These are phyloP conservation scores for Fusarium guadeloupense DNA, from an alignment of 2,329 filamentous ascomycete species.

Conservation along the genomic window DNA sequence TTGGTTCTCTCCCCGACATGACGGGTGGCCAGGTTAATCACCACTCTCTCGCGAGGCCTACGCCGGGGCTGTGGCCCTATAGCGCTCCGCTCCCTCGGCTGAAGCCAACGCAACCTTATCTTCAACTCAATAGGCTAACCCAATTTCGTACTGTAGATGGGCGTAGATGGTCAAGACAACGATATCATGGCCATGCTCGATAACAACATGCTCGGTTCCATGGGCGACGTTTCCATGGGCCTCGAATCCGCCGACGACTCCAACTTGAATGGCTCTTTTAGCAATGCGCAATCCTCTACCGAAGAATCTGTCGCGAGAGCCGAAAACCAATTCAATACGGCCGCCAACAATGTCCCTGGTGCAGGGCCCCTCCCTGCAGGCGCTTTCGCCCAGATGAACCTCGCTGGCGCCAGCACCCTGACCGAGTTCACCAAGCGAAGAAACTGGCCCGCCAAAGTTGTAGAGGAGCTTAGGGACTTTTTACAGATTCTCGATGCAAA, in stretches of 20 bases:
- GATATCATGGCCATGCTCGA: conserved; percentile 58
- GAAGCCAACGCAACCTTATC: conserved; percentile 29
- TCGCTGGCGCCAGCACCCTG: conserved; percentile 55
- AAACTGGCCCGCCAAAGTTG: conserved; percentile 87
- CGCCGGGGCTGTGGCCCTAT: conserved; percentile 27
- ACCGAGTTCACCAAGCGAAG: conserved; percentile 69
- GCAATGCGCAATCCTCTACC: conserved; percentile 36
- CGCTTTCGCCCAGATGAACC: conserved; percentile 47
- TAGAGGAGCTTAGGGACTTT: conserved; percentile 90
- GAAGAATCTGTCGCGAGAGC: conserved; percentile 46
- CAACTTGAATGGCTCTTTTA: conserved; percentile 36
- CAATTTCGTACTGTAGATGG: conserved; percentile 35
- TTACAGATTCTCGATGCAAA: conserved; percentile 87
- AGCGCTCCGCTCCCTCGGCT: conserved; percentile 9
- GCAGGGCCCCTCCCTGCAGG: conserved; percentile 54
- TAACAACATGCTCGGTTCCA: conserved; percentile 51
- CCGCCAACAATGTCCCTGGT: conserved; percentile 52
- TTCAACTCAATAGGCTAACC: conserved; percentile 31
- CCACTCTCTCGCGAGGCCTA: conserved; percentile 20
- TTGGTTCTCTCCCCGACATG: conserved; percentile 43
- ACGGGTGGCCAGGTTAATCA: conserved; percentile 39
- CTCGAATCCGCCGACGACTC: conserved; percentile 51
- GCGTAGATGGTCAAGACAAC: conserved; percentile 44
- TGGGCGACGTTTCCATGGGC: conserved; percentile 55
- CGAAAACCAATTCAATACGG: conserved; percentile 49